Conservation (phyloP, 148 eudicot genomes). For the Arbutus unedo region DNA sequence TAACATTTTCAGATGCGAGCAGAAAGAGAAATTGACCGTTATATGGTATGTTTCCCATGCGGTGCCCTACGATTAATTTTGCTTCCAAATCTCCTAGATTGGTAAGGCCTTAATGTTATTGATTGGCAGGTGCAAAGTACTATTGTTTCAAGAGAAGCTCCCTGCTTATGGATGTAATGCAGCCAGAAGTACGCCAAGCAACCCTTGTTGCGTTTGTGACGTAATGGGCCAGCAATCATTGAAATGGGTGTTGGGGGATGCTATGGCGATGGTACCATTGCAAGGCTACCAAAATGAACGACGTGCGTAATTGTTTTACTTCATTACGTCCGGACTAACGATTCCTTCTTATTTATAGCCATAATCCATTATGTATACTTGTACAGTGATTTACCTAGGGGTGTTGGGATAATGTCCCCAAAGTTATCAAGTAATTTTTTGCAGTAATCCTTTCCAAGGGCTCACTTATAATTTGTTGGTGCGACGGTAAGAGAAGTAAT, state of each 20-base stretch:
- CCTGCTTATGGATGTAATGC: not conserved
- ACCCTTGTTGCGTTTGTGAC: not conserved
- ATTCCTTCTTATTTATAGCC: not conserved
- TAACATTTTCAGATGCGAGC: not conserved
- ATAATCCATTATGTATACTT: no score
- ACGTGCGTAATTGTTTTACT: not conserved
- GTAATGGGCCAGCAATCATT: not conserved
- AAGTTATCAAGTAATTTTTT: no score
- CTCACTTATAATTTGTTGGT: no score
- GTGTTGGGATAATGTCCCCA: no score
- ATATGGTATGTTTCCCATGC: slow-evolving; percentile 18
- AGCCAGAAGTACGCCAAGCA: not conserved
- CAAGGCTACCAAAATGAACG: not conserved
- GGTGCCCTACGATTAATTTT: not conserved
- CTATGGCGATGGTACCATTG: not conserved
- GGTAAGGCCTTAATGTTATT: not conserved
- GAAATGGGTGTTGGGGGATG: not conserved
- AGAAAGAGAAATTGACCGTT: slow-evolving; percentile 5
- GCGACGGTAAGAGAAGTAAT: no score
- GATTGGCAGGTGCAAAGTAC: not conserved
- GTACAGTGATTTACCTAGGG: no score
- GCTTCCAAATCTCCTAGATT: slow-evolving; percentile 1
- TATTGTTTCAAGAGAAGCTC: not conserved
- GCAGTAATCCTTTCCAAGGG: no score
- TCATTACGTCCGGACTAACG: not conserved